Evolutionary conservation across 2,329 filamentous ascomycete species (phyloP), one percentile per base, ranked within the genome.

Genomic region (Pseudogymnoascus destructans): DNA sequence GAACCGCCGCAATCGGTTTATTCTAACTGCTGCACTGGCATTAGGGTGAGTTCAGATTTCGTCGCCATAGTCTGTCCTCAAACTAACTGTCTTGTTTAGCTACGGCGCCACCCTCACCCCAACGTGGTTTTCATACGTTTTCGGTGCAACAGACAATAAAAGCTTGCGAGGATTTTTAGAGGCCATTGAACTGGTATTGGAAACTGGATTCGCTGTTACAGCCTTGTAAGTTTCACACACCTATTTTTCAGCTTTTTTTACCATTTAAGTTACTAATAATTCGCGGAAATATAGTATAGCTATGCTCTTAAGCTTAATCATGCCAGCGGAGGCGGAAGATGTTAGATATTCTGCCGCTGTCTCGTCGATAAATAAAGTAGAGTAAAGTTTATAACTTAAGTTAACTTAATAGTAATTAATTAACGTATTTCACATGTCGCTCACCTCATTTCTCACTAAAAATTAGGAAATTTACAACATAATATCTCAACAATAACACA

Each of bases 1-100:
- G 68, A 89, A 80, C n/a, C 80, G 88, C 35, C 82, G 89, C 57
- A 91, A 87, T 65, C 79, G 89, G 21, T 93, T 93, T 73, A 87
- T 93, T 65, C 77, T 93, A 9, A 90, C 89, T 0, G 85, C 86
- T 0, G 81, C 84, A 0, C 74, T 93, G 30, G 78, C 86, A 0
- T 73, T 92, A 25, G 89, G 89, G 42, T 49, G n/a, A 17, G 42
- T 49, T 25, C n/a, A 49, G 27, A 49, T 30, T 23, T 9, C 10
- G 6, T 27, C 13, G 3, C 3, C 9, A 13, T 21, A 27, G 17
- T 10, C n/a, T n/a, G 8, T 17, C 9, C 38, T 27, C 42, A 15
- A 6, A 15, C 1, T 49, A 49, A 25, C 21, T 17, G 7, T 13
- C 7, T 10, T 17, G 30, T 49, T 5, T 5, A 49, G 42, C 30